Conservation (phyloP, 495 filamentous ascomycete species). For the Tuber melanosporum region DNA sequence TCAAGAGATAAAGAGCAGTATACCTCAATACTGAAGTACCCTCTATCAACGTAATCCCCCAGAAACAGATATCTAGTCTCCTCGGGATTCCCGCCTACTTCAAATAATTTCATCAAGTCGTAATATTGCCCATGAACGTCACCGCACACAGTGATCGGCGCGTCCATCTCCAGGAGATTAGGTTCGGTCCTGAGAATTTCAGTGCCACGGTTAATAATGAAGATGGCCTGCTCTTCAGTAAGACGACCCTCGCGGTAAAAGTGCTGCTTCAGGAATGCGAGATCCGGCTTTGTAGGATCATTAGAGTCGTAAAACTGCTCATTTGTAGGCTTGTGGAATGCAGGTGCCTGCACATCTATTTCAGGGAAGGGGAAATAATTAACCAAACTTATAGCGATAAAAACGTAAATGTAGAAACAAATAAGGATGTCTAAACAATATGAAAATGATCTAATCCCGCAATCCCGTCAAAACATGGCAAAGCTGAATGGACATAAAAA, state of each 20-base stretch:
- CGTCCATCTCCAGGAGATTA: conserved; percentile 97
- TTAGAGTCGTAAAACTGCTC: conserved; percentile 66
- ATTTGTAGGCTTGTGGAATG: conserved; percentile 80
- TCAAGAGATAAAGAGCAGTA: conserved; percentile 11
- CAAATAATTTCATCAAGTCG: conserved; percentile 98
- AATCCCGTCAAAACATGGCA: background rate
- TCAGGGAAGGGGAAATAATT: conserved; percentile 9
- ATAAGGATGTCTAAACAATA: background rate
- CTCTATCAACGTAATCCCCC: conserved; percentile 95
- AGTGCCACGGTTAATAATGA: conserved; percentile 80
- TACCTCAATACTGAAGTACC: conserved; percentile 97
- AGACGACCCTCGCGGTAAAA: conserved; percentile 95
- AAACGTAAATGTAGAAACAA: background rate
- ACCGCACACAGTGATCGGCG: conserved; percentile 97
- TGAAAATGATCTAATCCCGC: background rate
- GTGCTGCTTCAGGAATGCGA: conserved; percentile 93
- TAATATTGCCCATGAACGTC: conserved; percentile 99
- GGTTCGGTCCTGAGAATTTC: conserved; percentile 79
- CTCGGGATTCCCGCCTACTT: conserved; percentile 92
- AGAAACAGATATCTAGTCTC: conserved; percentile 95
- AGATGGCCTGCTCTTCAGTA: conserved; percentile 93
- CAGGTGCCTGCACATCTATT: conserved; percentile 73
- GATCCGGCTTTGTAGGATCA: conserved; percentile 79
- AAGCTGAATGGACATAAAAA: background rate
- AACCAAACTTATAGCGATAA: conserved; percentile 3